Base-by-base conservation (phyloP, 768 basidiomycete species). In the Tylopilus plumbeoviolaceoides region DNA sequence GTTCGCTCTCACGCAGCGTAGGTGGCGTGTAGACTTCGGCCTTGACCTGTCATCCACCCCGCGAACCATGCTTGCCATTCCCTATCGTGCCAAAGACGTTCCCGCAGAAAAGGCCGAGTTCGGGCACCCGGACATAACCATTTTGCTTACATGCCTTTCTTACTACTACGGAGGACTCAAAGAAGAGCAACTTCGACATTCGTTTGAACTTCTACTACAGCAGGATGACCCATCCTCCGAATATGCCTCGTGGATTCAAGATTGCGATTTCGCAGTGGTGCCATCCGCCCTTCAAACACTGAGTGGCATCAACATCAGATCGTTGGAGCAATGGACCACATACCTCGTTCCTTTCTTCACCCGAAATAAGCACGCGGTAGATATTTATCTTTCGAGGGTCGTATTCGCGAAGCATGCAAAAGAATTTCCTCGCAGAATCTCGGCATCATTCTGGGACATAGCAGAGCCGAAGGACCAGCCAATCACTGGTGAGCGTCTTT, bases 361-460 rank as follows among this genome's bases (percentile, higher is more conserved):
- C 17, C 35, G 35, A 36, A 36, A 36, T 17, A 36, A 36, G 15
- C 35, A 17, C 5, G 35, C 35, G 35, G 7, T 36, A 17, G 63
- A 74, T 33, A 73, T 75, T 33, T 75, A 65, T 45, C 57, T 74
- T 3, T 69, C 72, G 1, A 61, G 4, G 9, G 48, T 47, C 4
- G 72, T 75, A 7, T 75, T 75, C 31, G 72, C 74, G 0, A 72
- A 56, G 21, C 62, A 70, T 36, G 71, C 71, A 0, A 70, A 71
- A 36, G 73, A 67, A 28, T 75, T 73, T 42, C 66, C 63, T 0
- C 55, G 44, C 0, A 75, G 71, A 33, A 52, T 74, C 15, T 57
- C 69, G 1, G 68, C 70, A 20, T 69, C 68, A 1, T 69, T 63
- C 3, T 74, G 73, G 73, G 74, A 74, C 53, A 56, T 74, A 21